phyloP scores from a whole-genome alignment of 169 alveolate species.

The Cryptosporidium baileyi region DNA sequence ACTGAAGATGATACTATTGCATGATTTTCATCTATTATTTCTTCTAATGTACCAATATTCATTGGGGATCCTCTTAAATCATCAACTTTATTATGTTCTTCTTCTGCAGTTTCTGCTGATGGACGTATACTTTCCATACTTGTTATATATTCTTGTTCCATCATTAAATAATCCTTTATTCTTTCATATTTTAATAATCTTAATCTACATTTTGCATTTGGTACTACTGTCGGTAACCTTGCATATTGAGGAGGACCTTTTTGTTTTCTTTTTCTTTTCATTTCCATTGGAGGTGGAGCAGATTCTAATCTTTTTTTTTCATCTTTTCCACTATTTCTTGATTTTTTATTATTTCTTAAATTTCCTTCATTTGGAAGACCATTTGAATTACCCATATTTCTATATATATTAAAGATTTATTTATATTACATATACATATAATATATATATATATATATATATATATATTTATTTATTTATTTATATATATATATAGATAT shows the following conservation, averaged over 20 bases:
- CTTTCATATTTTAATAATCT: constrained; percentile 91
- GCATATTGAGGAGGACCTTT: constrained; percentile 86
- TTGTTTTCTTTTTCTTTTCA: constrained; percentile 85
- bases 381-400: constrained; percentile 49
- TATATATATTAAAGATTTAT: neutral
- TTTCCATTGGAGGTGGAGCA: constrained; percentile 79
- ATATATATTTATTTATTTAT: too few species aligned
- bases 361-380: constrained; percentile 27
- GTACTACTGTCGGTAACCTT: constrained; percentile 91
- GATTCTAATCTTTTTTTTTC: constrained; percentile 75
- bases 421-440: too few species aligned
- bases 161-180: constrained; percentile 92
- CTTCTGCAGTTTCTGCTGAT: constrained; percentile 87
- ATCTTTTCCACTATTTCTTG: constrained; percentile 72
- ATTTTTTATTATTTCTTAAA: constrained; percentile 7
- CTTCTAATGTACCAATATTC: constrained; percentile 98
- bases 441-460: too few species aligned
- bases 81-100: constrained; percentile 88
- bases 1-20: constrained; percentile 97
- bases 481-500: too few species aligned
- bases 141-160: constrained; percentile 93
- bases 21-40: constrained; percentile 96
- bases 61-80: constrained; percentile 97
- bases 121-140: constrained; percentile 84
- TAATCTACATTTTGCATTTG: constrained; percentile 92